phyloP scores from a whole-genome alignment of 2,329 filamentous ascomycete genomes.

The Pseudocercospora eumusae region DNA sequence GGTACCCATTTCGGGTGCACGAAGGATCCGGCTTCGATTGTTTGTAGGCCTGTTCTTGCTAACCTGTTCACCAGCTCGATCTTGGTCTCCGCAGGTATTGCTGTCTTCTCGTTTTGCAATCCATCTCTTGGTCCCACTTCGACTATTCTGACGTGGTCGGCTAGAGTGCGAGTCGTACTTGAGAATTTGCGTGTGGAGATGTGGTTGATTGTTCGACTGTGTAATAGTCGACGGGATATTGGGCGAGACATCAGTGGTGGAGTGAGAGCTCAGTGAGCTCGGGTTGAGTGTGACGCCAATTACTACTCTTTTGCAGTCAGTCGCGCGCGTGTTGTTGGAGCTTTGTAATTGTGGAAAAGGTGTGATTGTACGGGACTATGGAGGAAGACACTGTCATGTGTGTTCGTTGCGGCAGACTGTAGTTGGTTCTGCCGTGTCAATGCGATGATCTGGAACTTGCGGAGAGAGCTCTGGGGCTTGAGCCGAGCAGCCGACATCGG shows the following conservation, averaged over 20 bases:
- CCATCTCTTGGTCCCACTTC: constrained; percentile 82
- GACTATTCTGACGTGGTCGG: constrained; percentile 62
- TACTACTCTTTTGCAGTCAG: not conserved
- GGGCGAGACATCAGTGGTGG: constrained; percentile 11
- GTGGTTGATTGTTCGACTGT: constrained; percentile 13
- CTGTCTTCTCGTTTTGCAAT: constrained; percentile 79
- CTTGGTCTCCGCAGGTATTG: constrained; percentile 71
- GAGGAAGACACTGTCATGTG: not conserved
- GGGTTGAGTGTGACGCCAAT: not conserved
- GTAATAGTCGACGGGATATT: constrained; percentile 14
- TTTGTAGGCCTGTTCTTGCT: constrained; percentile 65
- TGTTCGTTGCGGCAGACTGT: not conserved
- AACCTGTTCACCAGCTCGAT: constrained; percentile 72
- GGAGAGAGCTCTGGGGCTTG: not conserved
- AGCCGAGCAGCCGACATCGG: not conserved
- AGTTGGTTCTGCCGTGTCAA: not conserved
- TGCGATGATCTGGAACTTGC: not conserved
- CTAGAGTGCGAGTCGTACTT: constrained; percentile 27
- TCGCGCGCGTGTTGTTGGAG: not conserved
- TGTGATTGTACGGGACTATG: not conserved
- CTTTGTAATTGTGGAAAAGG: not conserved
- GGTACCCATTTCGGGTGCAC: constrained; percentile 84
- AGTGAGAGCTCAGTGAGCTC: not conserved
- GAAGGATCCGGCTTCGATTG: constrained; percentile 80
- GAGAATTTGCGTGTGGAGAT: constrained; percentile 32